Percentiles rank a stretch among this genome's conserved stretches.
Conservation (phyloP, 2,329 filamentous ascomycete genomes). For the Thermomyces lanuginosus region DNA sequence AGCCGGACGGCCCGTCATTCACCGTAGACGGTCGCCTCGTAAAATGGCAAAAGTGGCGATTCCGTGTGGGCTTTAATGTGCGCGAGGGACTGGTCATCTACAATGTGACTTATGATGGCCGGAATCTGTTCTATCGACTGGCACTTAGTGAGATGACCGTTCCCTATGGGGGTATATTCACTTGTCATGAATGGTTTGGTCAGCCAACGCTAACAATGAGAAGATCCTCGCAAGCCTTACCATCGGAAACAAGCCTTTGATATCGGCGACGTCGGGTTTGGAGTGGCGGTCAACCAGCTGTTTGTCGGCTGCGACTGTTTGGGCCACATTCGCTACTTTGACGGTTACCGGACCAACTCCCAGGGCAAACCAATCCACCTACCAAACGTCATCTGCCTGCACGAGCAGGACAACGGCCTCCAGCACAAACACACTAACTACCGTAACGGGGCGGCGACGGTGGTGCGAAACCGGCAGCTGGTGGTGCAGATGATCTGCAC, state of each 20-base stretch:
- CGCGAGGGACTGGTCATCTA: conserved; percentile 53
- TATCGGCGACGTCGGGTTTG: conserved; percentile 49
- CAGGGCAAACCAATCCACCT: conserved; percentile 26
- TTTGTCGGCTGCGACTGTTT: conserved; percentile 55
- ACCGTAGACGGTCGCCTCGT: conserved; percentile 38
- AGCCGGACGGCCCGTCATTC: conserved; percentile 50
- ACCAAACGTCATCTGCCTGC: conserved; percentile 52
- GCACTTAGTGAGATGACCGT: conserved; percentile 51
- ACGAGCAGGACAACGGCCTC: conserved; percentile 54
- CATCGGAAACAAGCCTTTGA: conserved; percentile 58
- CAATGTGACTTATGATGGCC: conserved; percentile 45
- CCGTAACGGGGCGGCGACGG: conserved; percentile 45
- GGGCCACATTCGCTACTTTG: conserved; percentile 48
- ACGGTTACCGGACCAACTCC: conserved; percentile 45
- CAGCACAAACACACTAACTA: conserved; percentile 60
- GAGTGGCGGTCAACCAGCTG: conserved; percentile 52
- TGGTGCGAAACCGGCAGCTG: conserved; percentile 47
- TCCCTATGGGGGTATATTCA: conserved; percentile 20
- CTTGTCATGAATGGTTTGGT: neutral
- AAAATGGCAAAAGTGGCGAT: conserved; percentile 51
- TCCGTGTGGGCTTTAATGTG: conserved; percentile 45
- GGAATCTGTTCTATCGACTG: conserved; percentile 51
- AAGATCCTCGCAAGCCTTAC: conserved; percentile 48
- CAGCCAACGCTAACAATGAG: neutral
- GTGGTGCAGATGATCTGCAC: conserved; percentile 56